Conservation (phyloP, 805 yeast genomes). For the baker's yeast (Saccharomyces cerevisiae) region DNA sequence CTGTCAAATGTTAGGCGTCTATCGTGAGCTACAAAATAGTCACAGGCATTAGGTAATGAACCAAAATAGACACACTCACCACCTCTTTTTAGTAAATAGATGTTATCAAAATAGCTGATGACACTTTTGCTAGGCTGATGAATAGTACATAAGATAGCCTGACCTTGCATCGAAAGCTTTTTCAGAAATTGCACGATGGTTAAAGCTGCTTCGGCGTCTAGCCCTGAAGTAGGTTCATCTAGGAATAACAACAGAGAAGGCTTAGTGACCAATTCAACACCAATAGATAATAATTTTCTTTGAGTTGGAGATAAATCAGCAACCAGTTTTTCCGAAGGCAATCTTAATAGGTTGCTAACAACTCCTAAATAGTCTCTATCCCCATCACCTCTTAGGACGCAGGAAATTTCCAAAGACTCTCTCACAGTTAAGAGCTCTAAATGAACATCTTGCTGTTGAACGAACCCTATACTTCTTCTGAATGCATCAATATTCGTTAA, state of each 20-base stretch:
- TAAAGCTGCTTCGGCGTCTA: constrained; percentile 52
- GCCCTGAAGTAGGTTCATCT: constrained; percentile 54
- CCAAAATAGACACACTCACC: constrained; percentile 65
- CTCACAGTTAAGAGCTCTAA: constrained; percentile 41
- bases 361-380: constrained; percentile 17
- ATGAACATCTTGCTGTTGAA: constrained; percentile 49
- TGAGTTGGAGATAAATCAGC: constrained; percentile 46
- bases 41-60: constrained; percentile 51
- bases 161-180: constrained; percentile 42
- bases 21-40: constrained; percentile 45
- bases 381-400: constrained; percentile 36
- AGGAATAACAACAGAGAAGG: constrained; percentile 45
- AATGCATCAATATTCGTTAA: constrained; percentile 35
- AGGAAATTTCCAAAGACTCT: constrained; percentile 43
- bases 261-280: constrained; percentile 44
- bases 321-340: constrained; percentile 36
- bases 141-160: constrained; percentile 48
- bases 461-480: constrained; percentile 46
- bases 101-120: constrained; percentile 49
- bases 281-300: constrained; percentile 44
- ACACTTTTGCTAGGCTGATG: constrained; percentile 57
- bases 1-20: constrained; percentile 43
- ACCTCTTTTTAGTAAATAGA: constrained; percentile 52
- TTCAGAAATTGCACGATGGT: constrained; percentile 44
- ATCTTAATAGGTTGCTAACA: constrained; percentile 35